phyloP scores from a whole-genome alignment of 805 yeast species.

The Sungouiozyma intestinalis region DNA sequence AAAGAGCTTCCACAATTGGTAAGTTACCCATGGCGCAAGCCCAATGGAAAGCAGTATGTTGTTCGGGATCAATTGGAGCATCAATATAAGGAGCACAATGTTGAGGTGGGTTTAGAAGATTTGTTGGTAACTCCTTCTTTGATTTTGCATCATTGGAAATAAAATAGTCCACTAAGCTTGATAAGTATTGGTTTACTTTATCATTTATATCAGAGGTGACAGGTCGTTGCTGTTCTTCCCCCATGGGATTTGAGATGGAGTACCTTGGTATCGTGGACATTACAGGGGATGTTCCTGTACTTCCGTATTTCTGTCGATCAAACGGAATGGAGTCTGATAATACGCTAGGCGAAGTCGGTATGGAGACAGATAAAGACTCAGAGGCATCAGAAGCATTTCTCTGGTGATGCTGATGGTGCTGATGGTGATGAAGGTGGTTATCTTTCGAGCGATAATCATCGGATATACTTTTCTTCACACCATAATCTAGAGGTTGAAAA shows the following conservation, averaged over 20 bases:
- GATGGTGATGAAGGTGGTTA: conserved; percentile 2
- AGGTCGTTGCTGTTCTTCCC: conserved; percentile 10
- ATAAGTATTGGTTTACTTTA: conserved; percentile 24
- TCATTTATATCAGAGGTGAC: conserved; percentile 25
- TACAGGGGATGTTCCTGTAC: conserved; percentile 26
- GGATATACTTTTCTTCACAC: not conserved
- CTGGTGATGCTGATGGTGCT: conserved; percentile 1
- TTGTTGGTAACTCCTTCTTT: conserved; percentile 19
- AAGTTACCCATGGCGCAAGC: conserved; percentile 91
- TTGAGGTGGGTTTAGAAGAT: conserved; percentile 22
- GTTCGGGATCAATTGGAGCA: conserved; percentile 85
- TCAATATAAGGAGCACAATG: conserved; percentile 36
- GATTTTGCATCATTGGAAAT: conserved; percentile 25
- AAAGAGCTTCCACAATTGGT: conserved; percentile 61
- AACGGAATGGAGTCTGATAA: conserved; percentile 24
- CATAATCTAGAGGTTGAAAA: not conserved
- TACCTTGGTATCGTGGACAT: conserved; percentile 24
- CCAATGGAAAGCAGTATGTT: conserved; percentile 94
- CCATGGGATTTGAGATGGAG: conserved; percentile 4
- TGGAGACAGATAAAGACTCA: conserved; percentile 23
- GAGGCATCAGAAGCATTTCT: conserved; percentile 6
- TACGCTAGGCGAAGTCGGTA: conserved; percentile 27
- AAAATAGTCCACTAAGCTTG: conserved; percentile 26
- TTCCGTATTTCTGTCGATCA: conserved; percentile 20
- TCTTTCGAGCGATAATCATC: not conserved